phyloP scores from a whole-genome alignment of 148 eudicot genomes.

The Cornus florida region DNA sequence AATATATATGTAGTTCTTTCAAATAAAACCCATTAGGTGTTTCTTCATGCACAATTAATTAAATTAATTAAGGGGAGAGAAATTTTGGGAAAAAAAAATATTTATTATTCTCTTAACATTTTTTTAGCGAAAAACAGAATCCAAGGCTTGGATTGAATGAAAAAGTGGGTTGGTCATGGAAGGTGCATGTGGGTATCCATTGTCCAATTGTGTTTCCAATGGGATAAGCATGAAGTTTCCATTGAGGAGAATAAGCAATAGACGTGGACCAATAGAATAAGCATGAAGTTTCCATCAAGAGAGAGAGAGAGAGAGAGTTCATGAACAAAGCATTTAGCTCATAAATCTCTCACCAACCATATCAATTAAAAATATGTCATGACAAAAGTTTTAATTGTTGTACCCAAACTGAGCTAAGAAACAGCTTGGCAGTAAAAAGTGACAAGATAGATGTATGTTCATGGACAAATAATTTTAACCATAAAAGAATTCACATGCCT shows the following conservation, averaged over 20 bases:
- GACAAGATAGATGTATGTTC: neutral
- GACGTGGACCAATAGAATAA: too few relatives aligned
- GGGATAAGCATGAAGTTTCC: neutral
- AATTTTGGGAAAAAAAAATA: too few relatives aligned
- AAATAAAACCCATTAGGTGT: too few relatives aligned
- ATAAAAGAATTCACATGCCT: slow-evolving; percentile 20
- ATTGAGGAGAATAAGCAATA: neutral
- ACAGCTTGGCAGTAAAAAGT: neutral
- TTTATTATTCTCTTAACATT: too few relatives aligned
- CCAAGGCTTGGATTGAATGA: neutral
- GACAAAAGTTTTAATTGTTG: neutral
- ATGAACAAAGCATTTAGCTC: neutral
- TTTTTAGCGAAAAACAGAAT: too few relatives aligned
- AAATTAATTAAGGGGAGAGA: too few relatives aligned
- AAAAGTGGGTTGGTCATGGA: slow-evolving; percentile 7
- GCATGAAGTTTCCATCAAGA: too few relatives aligned
- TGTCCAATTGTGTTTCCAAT: neutral
- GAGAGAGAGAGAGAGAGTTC: neutral
- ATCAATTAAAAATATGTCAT: too few relatives aligned
- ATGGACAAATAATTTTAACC: neutral
- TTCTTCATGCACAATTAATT: too few relatives aligned
- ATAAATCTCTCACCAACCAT: neutral
- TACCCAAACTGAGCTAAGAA: neutral
- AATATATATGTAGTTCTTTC: too few relatives aligned
- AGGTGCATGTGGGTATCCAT: neutral